A percentile compares a stretch with the other conserved stretches of the same genome.
Evolutionary conservation across 202 grass and related monocot genomes (phyloP).

Genomic region (Digitaria exilis): DNA sequence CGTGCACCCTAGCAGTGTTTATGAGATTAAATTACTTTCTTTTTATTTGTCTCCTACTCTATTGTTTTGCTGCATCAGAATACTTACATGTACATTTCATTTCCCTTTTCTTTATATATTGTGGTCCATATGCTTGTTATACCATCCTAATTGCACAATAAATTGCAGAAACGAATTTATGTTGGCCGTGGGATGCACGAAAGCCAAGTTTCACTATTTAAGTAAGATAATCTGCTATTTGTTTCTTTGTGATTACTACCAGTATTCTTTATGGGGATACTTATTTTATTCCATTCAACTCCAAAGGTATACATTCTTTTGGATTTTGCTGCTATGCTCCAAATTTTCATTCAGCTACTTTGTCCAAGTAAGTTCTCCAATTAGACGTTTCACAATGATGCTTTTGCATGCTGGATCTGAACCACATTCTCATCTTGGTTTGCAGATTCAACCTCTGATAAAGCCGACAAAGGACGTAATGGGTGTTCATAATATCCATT

Average conservation of each 20-base stretch:
- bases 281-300: slow-evolving; percentile 52
- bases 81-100: slow-evolving; percentile 23
- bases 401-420: slow-evolving; percentile 36
- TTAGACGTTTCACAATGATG: slow-evolving; percentile 30
- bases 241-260: not conserved
- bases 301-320: slow-evolving; percentile 91
- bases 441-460: slow-evolving; percentile 93
- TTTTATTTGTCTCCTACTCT: not conserved
- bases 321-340: slow-evolving; percentile 79
- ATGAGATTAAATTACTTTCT: not conserved
- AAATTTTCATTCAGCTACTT: slow-evolving; percentile 94
- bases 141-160: slow-evolving; percentile 19
- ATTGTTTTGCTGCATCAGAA: not conserved
- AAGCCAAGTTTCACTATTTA: slow-evolving; percentile 82
- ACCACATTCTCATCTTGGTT: slow-evolving; percentile 37
- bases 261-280: not conserved
- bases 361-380: slow-evolving; percentile 67
- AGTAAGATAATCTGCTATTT: slow-evolving; percentile 60
- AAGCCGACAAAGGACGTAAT: slow-evolving; percentile 95
- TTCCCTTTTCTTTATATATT: not conserved
- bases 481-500: slow-evolving; percentile 76
- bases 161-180: slow-evolving; percentile 77
- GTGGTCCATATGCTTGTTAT: not conserved
- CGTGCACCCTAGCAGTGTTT: slow-evolving; percentile 6
- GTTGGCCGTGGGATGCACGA: slow-evolving; percentile 98